Base-by-base conservation (phyloP, 192 early-diverging fungal species). In the Dispira simplex region DNA sequence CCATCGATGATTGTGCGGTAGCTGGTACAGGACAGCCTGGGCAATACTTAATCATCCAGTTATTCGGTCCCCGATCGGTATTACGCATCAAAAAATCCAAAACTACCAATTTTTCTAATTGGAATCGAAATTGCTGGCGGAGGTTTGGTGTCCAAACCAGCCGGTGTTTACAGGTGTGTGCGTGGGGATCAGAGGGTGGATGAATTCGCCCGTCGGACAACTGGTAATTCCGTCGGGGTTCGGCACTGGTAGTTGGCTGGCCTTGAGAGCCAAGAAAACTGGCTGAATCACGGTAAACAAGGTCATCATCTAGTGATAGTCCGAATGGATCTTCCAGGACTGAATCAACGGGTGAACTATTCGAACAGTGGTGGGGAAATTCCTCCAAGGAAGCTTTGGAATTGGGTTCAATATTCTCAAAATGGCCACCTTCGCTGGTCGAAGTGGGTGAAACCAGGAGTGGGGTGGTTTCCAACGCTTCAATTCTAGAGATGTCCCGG, bases 71-170 rank as follows among this genome's bases (percentile, higher is more conserved):
- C 44, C 83, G 78, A 65, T 87, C 84, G 26, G 91, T 95, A 63
- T 95, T 93, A 25, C 92, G 80, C 48, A 95, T 92, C 57, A 95
- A 74, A 73, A 91, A 94, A 64, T 95, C 92, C 23, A 95, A 72
- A 27, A 93, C 77, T 21, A 89, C 81, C 63, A 93, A 77, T 62
- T 84, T 78, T 74, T 92, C 91, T 73, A 95, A 90, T 59, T 85
- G 71, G 39, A 74, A 70, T 48, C 71, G 68, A 63, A 86, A 85
- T 63, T 80, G 83, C 20, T 65, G 53, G 39, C 74, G 80, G n/a
- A 53, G 27, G 46, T 53, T 3, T 3, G 16, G n/a, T 13, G 59
- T 62, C 56, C 56, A 58, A 18, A 53, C 51, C 51, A 9, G 2
- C 32, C 32, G 32, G 32, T 39, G 32, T 6, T 6, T 39, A n/a